Evolutionary conservation across 176 grass and related monocot species (phyloP).

Genomic region (Lolium perenne): DNA sequence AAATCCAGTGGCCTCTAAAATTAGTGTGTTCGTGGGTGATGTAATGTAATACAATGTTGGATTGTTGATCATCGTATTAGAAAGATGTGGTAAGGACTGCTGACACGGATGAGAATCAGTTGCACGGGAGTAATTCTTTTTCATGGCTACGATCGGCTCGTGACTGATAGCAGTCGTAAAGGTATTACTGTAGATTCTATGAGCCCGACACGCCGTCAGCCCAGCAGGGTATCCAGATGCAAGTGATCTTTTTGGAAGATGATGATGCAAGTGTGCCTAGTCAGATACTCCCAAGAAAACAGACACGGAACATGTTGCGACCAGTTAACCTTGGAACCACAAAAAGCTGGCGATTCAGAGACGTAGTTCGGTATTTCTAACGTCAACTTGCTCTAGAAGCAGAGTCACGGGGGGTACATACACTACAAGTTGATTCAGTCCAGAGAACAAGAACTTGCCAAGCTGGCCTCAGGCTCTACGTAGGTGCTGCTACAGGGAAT

Average conservation of each 20-base stretch:
- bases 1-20: no score
- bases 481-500: not conserved
- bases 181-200: not conserved
- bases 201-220: not conserved
- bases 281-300: not conserved
- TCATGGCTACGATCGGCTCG: not conserved
- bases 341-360: not conserved
- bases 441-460: not conserved
- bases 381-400: not conserved
- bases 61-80: no score
- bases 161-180: not conserved
- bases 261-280: no score
- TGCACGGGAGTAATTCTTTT: no score
- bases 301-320: slow-evolving; percentile 18
- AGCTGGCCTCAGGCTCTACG: not conserved
- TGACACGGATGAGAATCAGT: no score
- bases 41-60: no score
- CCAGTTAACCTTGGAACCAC: not conserved
- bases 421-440: not conserved
- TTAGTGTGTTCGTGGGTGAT: no score
- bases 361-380: not conserved
- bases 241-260: no score
- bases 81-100: no score
- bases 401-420: not conserved
- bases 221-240: not conserved